Conservation (phyloP, 177 flowering plant species). For the Vitis hybrid region DNA sequence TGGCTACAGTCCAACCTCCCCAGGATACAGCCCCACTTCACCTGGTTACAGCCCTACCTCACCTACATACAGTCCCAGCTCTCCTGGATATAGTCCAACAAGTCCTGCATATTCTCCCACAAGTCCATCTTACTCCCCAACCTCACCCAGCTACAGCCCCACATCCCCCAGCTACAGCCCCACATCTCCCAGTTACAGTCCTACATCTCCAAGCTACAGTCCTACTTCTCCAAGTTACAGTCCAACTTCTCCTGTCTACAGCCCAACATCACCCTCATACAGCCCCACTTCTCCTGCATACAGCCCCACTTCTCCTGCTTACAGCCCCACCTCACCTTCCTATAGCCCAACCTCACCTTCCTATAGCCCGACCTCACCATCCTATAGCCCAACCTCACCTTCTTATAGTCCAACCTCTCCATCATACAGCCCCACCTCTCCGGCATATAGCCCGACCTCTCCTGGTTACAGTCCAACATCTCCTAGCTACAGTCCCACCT, state of each 20-base stretch:
- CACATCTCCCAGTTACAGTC: slow-evolving; percentile 84
- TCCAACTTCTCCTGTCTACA: slow-evolving; percentile 88
- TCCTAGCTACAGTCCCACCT: no score
- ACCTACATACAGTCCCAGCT: slow-evolving; percentile 91
- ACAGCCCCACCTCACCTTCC: slow-evolving; percentile 87
- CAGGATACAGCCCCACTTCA: slow-evolving; percentile 92
- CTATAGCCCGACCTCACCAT: slow-evolving; percentile 87
- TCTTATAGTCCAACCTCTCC: slow-evolving; percentile 90
- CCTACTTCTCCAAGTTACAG: slow-evolving; percentile 93
- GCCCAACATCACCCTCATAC: slow-evolving; percentile 78
- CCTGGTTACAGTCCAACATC: no score
- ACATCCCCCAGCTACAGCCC: slow-evolving; percentile 53
- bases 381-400: slow-evolving; percentile 92
- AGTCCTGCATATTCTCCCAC: slow-evolving; percentile 95
- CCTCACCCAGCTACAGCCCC: slow-evolving; percentile 39
- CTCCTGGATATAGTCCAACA: slow-evolving; percentile 91
- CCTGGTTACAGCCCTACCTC: slow-evolving; percentile 96
- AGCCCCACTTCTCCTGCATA: slow-evolving; percentile 68
- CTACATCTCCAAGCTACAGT: slow-evolving; percentile 87
- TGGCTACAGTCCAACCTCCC: slow-evolving; percentile 90
- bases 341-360: slow-evolving; percentile 93
- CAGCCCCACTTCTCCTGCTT: slow-evolving; percentile 71
- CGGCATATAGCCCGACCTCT: no score
- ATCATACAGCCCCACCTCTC: slow-evolving; percentile 64
- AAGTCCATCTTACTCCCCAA: slow-evolving; percentile 83